Conservation (phyloP, 768 basidiomycete genomes). For the Rhodotorula kratochvilovae region DNA sequence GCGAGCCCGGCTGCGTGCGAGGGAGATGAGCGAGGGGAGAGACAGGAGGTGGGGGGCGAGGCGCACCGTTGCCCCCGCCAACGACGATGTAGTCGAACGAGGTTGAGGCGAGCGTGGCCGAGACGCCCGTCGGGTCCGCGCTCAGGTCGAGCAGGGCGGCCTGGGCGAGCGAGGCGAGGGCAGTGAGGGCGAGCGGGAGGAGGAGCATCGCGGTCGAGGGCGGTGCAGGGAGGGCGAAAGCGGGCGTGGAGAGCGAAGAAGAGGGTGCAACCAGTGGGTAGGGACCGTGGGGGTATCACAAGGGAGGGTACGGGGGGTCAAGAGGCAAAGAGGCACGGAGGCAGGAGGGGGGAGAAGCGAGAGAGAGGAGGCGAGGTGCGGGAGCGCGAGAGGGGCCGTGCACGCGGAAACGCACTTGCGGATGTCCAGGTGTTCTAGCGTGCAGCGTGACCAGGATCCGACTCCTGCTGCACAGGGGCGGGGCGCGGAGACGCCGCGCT, state of each 20-base stretch:
- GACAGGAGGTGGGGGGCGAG: neutral
- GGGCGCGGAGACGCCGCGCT: no score
- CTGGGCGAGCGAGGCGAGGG: neutral
- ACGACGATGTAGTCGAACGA: conserved; percentile 27
- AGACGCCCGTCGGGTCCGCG: neutral
- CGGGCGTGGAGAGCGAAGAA: neutral
- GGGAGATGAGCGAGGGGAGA: no score
- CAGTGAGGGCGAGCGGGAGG: neutral
- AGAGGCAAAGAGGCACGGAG: neutral
- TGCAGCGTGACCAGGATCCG: no score
- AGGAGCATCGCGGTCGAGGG: neutral
- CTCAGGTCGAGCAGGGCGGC: conserved; percentile 2
- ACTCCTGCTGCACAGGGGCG: no score
- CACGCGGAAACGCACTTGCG: no score
- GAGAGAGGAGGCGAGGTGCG: no score
- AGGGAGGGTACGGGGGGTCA: no score
- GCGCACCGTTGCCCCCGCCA: conserved; percentile 17
- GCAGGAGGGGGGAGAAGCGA: no score
- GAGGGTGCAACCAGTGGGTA: neutral
- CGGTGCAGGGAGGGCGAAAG: neutral
- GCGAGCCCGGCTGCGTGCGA: conserved; percentile 48
- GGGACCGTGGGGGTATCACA: neutral
- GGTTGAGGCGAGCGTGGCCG: neutral
- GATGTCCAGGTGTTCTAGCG: no score
- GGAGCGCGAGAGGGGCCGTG: no score